These are phyloP conservation scores for Pleurotus giganteus DNA, from an alignment of 768 basidiomycete genomes.

Conservation along the genomic window DNA sequence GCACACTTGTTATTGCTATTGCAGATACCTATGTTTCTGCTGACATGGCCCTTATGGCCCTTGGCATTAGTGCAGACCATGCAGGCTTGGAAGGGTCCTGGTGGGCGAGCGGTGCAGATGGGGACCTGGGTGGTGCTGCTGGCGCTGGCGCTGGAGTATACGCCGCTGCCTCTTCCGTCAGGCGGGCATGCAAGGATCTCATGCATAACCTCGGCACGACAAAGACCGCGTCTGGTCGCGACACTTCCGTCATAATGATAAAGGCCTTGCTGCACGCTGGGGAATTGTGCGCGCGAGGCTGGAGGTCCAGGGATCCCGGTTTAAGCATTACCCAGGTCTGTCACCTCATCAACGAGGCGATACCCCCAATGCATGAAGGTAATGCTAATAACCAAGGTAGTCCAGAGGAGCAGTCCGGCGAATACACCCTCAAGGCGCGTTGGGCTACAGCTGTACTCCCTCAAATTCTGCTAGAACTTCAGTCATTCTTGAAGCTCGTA, in stretches of 20 bases:
- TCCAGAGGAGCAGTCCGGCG: conserved; percentile 7
- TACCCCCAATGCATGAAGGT: conserved; percentile 34
- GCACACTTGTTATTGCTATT: conserved; percentile 39
- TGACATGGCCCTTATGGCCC: conserved; percentile 29
- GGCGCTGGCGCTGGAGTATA: neutral
- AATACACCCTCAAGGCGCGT: conserved; percentile 31
- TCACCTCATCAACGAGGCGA: conserved; percentile 52
- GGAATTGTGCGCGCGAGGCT: neutral
- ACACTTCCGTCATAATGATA: conserved; percentile 1
- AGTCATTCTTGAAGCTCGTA: conserved; percentile 52
- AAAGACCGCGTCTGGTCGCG: neutral
- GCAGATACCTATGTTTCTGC: conserved; percentile 58
- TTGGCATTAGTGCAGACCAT: neutral
- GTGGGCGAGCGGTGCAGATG: conserved; percentile 1
- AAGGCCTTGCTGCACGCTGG: conserved; percentile 5
- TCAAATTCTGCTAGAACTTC: conserved; percentile 51
- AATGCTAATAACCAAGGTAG: neutral
- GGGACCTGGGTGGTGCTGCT: neutral
- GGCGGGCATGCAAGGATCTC: neutral
- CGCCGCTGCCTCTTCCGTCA: neutral
- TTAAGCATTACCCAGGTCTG: conserved; percentile 38
- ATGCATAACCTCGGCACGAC: neutral
- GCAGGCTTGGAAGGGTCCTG: neutral
- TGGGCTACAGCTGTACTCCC: conserved; percentile 62
- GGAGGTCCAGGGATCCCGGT: conserved; percentile 1